Evolutionary conservation across 2,329 filamentous ascomycete genomes (phyloP).

Genomic region (Exophiala sideris): DNA sequence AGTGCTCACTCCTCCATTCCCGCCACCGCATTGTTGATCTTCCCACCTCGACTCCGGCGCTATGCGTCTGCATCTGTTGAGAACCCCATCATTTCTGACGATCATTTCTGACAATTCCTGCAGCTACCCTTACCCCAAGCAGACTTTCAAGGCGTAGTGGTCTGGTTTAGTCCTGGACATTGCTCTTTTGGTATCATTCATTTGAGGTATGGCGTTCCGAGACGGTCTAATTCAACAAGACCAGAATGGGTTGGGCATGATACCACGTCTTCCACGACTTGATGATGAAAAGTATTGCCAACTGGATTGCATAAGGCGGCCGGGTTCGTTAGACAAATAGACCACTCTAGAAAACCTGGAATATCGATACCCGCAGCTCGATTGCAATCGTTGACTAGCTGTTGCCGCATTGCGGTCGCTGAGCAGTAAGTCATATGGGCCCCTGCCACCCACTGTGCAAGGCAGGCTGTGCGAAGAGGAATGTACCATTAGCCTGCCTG

Average conservation of each 20-base stretch:
- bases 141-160: conserved; percentile 60
- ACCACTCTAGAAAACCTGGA: not conserved
- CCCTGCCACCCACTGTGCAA: too few species aligned
- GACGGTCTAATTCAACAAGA: conserved; percentile 29
- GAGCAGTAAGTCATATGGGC: too few species aligned
- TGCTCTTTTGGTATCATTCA: not conserved
- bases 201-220: conserved; percentile 14
- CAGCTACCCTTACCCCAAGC: conserved; percentile 80
- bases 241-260: conserved; percentile 16
- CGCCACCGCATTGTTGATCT: not conserved
- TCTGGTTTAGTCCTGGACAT: not conserved
- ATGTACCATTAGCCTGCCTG: conserved; percentile 42
- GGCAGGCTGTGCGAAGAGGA: too few species aligned
- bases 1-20: conserved; percentile 43
- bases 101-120: conserved; percentile 10
- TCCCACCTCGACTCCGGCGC: not conserved
- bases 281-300: conserved; percentile 16
- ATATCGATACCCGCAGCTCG: too few species aligned
- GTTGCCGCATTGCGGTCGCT: too few species aligned
- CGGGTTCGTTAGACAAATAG: not conserved
- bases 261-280: conserved; percentile 28
- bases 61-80: too few species aligned
- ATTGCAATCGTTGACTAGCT: too few species aligned
- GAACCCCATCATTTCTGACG: not conserved
- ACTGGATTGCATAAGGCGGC: conserved; percentile 2